Percentiles rank a stretch among this genome's conserved stretches.
phyloP scores from a whole-genome alignment of 345 rosid genomes.

The Geranium rotundifolium region DNA sequence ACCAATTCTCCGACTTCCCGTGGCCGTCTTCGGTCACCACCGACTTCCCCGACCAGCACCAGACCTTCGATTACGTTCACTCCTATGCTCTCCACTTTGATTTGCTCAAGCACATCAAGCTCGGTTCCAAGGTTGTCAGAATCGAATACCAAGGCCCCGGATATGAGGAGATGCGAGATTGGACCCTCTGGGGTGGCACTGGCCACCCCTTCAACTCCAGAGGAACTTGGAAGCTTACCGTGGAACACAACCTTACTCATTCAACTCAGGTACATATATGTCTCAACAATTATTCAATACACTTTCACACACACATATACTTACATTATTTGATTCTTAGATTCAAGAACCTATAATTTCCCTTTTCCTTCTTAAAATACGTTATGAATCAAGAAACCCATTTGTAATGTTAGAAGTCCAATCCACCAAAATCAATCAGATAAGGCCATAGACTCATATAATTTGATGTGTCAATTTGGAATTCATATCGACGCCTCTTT shows the following conservation, averaged over 20 bases:
- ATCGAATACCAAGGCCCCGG: constrained; percentile 13
- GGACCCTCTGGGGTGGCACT: constrained; percentile 24
- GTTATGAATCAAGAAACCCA: no score
- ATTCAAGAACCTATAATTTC: no score
- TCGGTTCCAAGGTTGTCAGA: constrained; percentile 21
- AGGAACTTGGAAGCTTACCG: constrained; percentile 28
- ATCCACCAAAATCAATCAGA: no score
- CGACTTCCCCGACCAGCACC: constrained; percentile 15
- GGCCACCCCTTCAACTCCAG: constrained; percentile 18
- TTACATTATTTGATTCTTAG: neutral
- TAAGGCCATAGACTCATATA: no score
- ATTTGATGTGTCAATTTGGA: no score
- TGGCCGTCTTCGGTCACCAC: constrained; percentile 30
- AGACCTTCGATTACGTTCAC: constrained; percentile 22
- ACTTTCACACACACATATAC: neutral
- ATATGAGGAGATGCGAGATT: constrained; percentile 12
- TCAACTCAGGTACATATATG: constrained; percentile 10
- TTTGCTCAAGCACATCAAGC: constrained; percentile 23
- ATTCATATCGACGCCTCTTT: no score
- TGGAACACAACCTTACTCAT: constrained; percentile 9
- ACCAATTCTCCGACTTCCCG: constrained; percentile 35
- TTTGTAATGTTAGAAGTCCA: no score
- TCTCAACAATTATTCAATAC: neutral
- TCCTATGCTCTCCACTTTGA: constrained; percentile 25
- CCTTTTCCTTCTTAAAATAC: no score